Base-by-base conservation (phyloP, 371 early-diverging fungal species). In the Apophysomyces sp. region DNA sequence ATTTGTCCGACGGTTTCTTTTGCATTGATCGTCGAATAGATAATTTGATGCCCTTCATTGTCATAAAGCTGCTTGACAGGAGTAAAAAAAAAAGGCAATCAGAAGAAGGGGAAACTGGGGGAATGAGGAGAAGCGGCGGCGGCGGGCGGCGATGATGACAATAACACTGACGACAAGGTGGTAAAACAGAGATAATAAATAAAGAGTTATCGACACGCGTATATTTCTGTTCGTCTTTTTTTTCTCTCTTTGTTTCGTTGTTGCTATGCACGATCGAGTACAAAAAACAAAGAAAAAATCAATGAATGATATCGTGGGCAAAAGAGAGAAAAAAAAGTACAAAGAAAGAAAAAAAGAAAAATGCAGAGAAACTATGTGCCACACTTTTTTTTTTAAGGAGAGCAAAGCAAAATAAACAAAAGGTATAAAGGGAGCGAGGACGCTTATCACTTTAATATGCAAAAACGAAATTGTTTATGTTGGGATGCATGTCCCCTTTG, bases 1-100 rank as follows among this genome's bases (percentile, higher is more conserved):
- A 27, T 24, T 36, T 28, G 12, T 16, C 12, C 7, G 58, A 26
- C 21, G 58, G 29, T 58, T 55, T 61, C 40, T 39, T 54, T 9
- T 40, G 53, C 2, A 58, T 52, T 18, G 58, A 57, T 34, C 65
- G 65, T 60, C 53, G 53, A n/a, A 65, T 55, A n/a, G 67, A 62
- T 29, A 53, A 58, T 30, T 52, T 57, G 29, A 67, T 49, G 40
- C 62, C 54, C 56, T 57, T 58, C 59, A 49, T 51, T 28, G 60
- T 52, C 63, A 61, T 52, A 30, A 21, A 26, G 9, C 9, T 21
- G 27, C 34, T 44, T 37, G 55, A 32, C 32, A 55, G 21, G n/a
- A 15, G 21, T 52, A 52, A 32, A 21, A 52, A 32, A 60, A 24
- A 24, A 39, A 60, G 28, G 54, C n/a, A n/a, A n/a, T n/a, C n/a